Evolutionary conservation across 306 rosid species (phyloP), one percentile per base, ranked within the genome.

Genomic region (Boehmeria nivea): DNA sequence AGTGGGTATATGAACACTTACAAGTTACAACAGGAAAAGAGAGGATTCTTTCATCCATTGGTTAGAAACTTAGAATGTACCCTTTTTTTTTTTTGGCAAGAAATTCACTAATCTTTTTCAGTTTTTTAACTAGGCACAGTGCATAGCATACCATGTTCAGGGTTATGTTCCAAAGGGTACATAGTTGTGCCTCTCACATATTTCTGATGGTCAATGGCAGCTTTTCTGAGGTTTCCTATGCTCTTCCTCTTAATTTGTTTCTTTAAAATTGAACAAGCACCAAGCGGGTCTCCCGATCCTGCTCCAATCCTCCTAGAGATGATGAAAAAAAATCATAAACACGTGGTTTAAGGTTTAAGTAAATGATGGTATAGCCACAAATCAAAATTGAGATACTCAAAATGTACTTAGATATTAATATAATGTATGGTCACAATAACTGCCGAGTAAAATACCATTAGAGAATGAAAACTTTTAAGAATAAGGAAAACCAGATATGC

Each of bases 91-190:
- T 5, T 33, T 5, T 33, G n/a, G n/a, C n/a, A n/a, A n/a, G n/a
- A n/a, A n/a, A n/a, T 13, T 46, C 49, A 27, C 37, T 47, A 25
- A 52, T 43, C 57, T 9, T n/a, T 40, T 23, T 11, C 14, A 33
- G 62, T 58, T 45, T 61, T 46, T 75, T 73, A 76, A 59, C 56
- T 67, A 42, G 84, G 85, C 60, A 79, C 83, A 38, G 94, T 78
- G 84, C 98, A 91, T 43, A 91, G 85, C 74, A 68, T 61, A 39
- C 91, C 89, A 46, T 78, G 83, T 57, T 81, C 75, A 20, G 66
- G 81, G 76, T 68, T 82, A 66, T 71, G 95, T 78, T 84, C 95
- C 72, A 87, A 57, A 61, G 98, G 98, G 63, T 91, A 91, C 89
- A 87, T 69, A 67, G 87, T 84, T 70, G 87, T 37, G 59, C 85